Conservation (phyloP, 139 green algal genomes). For the Tetradesmus lagerheimii region DNA sequence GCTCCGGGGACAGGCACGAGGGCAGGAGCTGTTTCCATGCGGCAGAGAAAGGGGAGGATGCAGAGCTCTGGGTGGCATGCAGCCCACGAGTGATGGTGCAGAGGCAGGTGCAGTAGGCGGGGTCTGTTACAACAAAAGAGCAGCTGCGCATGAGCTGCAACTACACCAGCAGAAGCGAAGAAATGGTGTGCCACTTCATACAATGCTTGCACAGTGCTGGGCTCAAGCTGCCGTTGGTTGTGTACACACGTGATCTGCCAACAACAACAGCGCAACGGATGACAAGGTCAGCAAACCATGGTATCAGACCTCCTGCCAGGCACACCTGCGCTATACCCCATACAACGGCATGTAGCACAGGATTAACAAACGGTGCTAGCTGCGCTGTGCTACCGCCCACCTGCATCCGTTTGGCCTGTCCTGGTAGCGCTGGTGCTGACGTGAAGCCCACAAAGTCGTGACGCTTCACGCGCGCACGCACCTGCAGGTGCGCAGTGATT, state of each 20-base stretch:
- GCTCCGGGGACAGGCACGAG: not conserved
- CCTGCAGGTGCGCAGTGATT: not conserved
- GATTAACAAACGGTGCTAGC: not conserved
- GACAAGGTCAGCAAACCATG: too few species aligned
- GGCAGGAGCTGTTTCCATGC: slow-evolving; percentile 33
- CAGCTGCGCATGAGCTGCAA: not conserved
- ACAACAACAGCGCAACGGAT: too few species aligned
- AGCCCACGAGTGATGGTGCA: not conserved
- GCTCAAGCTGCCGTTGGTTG: too few species aligned
- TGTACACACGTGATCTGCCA: too few species aligned
- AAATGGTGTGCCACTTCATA: too few species aligned
- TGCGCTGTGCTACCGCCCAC: not conserved
- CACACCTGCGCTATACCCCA: not conserved
- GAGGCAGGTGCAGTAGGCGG: not conserved
- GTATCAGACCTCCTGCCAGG: too few species aligned
- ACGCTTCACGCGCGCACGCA: slow-evolving; percentile 21
- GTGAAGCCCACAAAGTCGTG: slow-evolving; percentile 34
- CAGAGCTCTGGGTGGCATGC: not conserved
- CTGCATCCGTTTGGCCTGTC: not conserved
- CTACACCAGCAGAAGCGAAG: not conserved
- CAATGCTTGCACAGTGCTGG: too few species aligned
- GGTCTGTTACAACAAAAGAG: not conserved
- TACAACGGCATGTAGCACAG: not conserved
- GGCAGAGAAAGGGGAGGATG: slow-evolving; percentile 4
- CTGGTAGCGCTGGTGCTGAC: not conserved